These are phyloP conservation scores for Recurvomyces mirabilis DNA, from an alignment of 495 filamentous ascomycete species.

Conservation along the genomic window DNA sequence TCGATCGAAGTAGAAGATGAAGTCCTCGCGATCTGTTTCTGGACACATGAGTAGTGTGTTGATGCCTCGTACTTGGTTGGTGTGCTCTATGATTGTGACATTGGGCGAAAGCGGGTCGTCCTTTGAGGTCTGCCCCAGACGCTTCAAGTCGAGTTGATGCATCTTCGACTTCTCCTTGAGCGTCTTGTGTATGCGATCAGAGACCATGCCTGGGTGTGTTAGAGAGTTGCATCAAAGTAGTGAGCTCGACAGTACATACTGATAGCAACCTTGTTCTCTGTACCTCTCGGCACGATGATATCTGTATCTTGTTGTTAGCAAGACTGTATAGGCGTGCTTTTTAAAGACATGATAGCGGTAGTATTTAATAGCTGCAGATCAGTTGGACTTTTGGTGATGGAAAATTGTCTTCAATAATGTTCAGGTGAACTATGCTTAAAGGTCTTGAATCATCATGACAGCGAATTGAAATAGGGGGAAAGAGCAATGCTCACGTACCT, in stretches of 20 bases:
- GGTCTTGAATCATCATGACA: constrained; percentile 17
- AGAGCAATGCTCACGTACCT: constrained; percentile 32
- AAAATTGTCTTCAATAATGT: constrained; percentile 18
- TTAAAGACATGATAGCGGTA: neutral
- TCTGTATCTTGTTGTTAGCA: constrained; percentile 41
- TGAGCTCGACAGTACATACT: constrained; percentile 36
- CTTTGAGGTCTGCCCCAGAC: constrained; percentile 55
- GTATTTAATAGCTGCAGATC: constrained; percentile 1
- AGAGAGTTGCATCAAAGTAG: neutral
- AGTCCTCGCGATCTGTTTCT: constrained; percentile 71
- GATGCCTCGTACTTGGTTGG: constrained; percentile 70
- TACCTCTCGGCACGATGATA: constrained; percentile 86
- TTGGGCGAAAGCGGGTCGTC: constrained; percentile 62
- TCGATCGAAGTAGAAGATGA: constrained; percentile 94
- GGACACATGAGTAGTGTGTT: constrained; percentile 81
- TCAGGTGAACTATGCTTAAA: constrained; percentile 26
- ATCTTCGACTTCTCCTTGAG: constrained; percentile 73
- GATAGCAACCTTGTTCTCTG: constrained; percentile 88
- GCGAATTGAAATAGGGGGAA: neutral
- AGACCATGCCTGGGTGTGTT: constrained; percentile 54
- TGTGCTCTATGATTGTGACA: constrained; percentile 59
- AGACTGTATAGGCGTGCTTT: too few species aligned
- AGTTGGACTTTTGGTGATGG: constrained; percentile 15
- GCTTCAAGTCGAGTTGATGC: constrained; percentile 64
- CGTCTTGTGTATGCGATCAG: constrained; percentile 74